Conservation (phyloP, 1,284 basidiomycete genomes). For the Puccinia novopanici region DNA sequence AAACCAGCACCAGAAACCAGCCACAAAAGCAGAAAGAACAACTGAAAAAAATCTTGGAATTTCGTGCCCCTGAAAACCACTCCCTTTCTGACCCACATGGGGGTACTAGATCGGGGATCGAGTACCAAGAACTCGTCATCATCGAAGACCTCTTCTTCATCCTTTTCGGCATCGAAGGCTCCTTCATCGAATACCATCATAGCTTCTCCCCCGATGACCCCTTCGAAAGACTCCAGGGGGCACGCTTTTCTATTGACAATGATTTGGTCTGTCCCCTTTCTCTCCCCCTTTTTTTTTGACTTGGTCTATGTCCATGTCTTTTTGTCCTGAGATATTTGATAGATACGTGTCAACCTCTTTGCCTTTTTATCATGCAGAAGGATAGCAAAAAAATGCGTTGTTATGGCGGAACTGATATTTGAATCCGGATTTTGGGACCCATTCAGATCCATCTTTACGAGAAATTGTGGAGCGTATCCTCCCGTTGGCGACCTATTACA, state of each 20-base stretch:
- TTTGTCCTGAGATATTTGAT: too few species aligned
- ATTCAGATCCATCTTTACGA: constrained; percentile 76
- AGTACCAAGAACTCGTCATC: constrained; percentile 87
- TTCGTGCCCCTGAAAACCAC: not conserved
- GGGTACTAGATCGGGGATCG: constrained; percentile 64
- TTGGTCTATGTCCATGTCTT: too few species aligned
- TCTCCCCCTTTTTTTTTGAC: too few species aligned
- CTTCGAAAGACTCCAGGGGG: constrained; percentile 72
- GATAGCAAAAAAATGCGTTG: too few species aligned
- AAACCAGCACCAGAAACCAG: too few species aligned
- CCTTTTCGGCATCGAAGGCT: constrained; percentile 89
- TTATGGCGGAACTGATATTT: not conserved
- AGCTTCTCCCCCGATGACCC: constrained; percentile 77
- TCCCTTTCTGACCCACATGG: not conserved
- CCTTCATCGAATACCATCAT: constrained; percentile 76
- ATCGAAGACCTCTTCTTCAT: constrained; percentile 89
- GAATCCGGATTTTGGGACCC: constrained; percentile 12
- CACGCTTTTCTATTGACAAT: constrained; percentile 73
- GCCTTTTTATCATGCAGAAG: too few species aligned
- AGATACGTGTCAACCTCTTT: too few species aligned
- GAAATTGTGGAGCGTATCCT: constrained; percentile 84
- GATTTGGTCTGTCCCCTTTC: constrained; percentile 65
- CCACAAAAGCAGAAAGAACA: not conserved
- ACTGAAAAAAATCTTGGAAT: not conserved
- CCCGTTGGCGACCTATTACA: constrained; percentile 89